phyloP scores from a whole-genome alignment of 208 protist genomes.

The Leishmania guyanensis region DNA sequence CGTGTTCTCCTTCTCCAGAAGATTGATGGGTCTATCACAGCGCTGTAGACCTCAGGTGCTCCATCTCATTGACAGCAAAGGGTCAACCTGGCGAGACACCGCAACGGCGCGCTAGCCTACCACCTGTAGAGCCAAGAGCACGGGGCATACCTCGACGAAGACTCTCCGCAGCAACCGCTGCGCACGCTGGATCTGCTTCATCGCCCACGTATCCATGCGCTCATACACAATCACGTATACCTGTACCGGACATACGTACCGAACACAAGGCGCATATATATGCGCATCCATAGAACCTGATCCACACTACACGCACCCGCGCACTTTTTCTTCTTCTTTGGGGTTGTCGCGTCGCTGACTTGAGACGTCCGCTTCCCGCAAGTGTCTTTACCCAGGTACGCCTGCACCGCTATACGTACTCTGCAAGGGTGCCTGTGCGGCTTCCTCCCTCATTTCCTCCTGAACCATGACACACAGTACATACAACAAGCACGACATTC shows the following conservation, averaged over 20 bases:
- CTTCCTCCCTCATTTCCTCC: background rate
- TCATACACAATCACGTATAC: background rate
- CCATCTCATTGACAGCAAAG: background rate
- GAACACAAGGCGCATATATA: background rate
- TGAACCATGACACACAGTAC: conserved; percentile 2
- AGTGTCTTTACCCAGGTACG: background rate
- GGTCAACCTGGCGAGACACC: background rate
- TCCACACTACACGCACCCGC: background rate
- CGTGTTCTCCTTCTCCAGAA: too few species aligned
- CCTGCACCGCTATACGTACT: background rate
- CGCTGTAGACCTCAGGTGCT: background rate
- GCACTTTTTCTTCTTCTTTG: background rate
- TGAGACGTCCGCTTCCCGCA: too few species aligned
- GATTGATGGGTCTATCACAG: background rate
- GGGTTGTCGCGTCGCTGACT: background rate
- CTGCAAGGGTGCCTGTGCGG: background rate
- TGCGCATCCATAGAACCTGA: background rate
- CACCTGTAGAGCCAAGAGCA: background rate
- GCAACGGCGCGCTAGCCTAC: background rate
- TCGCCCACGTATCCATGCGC: background rate
- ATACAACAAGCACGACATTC: conserved; percentile 35
- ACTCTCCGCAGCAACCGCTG: background rate
- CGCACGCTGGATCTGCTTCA: background rate
- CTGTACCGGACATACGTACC: background rate
- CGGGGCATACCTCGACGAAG: background rate